Evolutionary conservation across 192 early-diverging fungal species (phyloP), one percentile per base, ranked within the genome.

Genomic region (Coemansia erecta): DNA sequence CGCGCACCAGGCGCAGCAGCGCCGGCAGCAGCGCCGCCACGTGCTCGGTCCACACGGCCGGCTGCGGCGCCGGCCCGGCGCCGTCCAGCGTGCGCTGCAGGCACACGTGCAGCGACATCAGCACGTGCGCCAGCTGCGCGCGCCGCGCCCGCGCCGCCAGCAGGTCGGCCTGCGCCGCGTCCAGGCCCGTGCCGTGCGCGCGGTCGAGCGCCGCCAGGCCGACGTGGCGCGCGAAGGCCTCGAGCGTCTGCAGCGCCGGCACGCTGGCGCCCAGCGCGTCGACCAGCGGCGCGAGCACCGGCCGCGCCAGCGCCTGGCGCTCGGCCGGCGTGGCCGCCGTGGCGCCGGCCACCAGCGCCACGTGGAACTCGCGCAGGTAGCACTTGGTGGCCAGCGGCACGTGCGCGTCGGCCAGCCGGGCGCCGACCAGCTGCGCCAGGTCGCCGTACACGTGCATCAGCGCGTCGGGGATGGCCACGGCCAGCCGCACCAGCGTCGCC

Each of bases 401-500:
- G 1, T 11, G 15, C 2, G 66, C 24, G 19, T 78, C 76, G 1
- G 53, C 66, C 11, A 78, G 28, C 11, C 45, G 41, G 11, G 15
- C 41, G 43, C 61, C 65, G 31, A 78, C 70, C 23, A 78, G 39
- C 62, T 61, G 61, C 51, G 66, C 42, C 44, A 77, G 50, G 26
- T 77, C 74, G 4, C 18, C 46, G 58, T 77, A 64, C 6, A 70
- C 44, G 43, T 62, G 50, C 76, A 78, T 78, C 39, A 78, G 63
- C 40, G 76, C 68, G 37, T 78, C 70, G 4, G 76, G 76, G 13
- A 78, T 56, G 0, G 63, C 63, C 12, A 59, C 7, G 1, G 76
- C 76, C 8, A 78, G 53, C 11, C 66, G 53, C 11, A 78, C 76
- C 15, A 78, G 55, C 21, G 76, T 59, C 3, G 70, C 64, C 13